Conservation (phyloP, 129 eudicot genomes). For the sunflower (Helianthus annuus) region HanXRQr2.0-SUNRISE NC_035440.2:75917487-75917986, state of each 20-base stretch:
- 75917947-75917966: slow-evolving; percentile 21
- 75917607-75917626: slow-evolving; percentile 20
- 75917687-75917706: slow-evolving; percentile 30
- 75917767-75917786: neutral
- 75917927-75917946: slow-evolving; percentile 14
- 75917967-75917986: slow-evolving; percentile 17
- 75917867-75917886: neutral
- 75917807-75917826: neutral
- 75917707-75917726: slow-evolving; percentile 28
- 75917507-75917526: slow-evolving; percentile 17
- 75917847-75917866: neutral
- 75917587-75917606: slow-evolving; percentile 20
- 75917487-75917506: slow-evolving; percentile 17
- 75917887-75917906: slow-evolving; percentile 9
- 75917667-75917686: slow-evolving; percentile 33
- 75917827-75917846: slow-evolving; percentile 2
- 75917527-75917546: neutral
- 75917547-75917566: slow-evolving; percentile 9
- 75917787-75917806: slow-evolving; percentile 8
- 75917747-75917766: slow-evolving; percentile 11
- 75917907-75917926: slow-evolving; percentile 8
- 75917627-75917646: slow-evolving; percentile 21
- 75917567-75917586: neutral
- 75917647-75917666: slow-evolving; percentile 33
- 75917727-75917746: neutral